phyloP scores from a whole-genome alignment of 2,329 filamentous ascomycete species.

The Hortaea sp. region DNA sequence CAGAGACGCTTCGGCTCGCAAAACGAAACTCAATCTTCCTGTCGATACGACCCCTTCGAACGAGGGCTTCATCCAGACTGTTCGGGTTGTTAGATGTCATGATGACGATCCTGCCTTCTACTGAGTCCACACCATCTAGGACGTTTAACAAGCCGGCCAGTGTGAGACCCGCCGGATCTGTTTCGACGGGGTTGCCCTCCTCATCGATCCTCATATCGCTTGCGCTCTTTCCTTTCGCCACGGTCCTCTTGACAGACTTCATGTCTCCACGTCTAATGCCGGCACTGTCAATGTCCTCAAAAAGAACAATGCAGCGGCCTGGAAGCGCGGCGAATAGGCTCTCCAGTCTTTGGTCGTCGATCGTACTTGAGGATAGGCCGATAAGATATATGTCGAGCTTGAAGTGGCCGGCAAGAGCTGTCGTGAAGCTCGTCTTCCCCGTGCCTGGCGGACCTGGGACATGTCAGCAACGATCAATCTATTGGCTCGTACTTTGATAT shows the following conservation, averaged over 20 bases:
- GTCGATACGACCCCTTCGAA: constrained; percentile 62
- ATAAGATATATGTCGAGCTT: constrained; percentile 95
- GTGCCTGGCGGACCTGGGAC: constrained; percentile 68
- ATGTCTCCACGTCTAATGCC: constrained; percentile 85
- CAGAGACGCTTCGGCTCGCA: constrained; percentile 27
- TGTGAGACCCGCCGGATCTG: constrained; percentile 41
- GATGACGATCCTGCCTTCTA: constrained; percentile 66
- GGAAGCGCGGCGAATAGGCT: constrained; percentile 97
- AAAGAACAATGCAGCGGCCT: constrained; percentile 98
- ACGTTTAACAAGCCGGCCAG: constrained; percentile 70
- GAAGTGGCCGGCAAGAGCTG: constrained; percentile 91
- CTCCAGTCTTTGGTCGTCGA: constrained; percentile 93
- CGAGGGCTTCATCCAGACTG: constrained; percentile 60
- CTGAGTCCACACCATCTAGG: constrained; percentile 67
- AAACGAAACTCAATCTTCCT: constrained; percentile 51
- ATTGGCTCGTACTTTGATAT: no score
- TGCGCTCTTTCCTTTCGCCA: neutral
- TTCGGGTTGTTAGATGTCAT: constrained; percentile 73
- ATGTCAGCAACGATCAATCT: no score
- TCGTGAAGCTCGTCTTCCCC: constrained; percentile 83
- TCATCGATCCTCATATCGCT: constrained; percentile 17
- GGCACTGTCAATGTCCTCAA: constrained; percentile 86
- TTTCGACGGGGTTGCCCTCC: neutral
- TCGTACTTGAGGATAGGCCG: constrained; percentile 87
- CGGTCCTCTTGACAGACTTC: neutral